Evolutionary conservation across 2,329 filamentous ascomycete genomes (phyloP), one percentile per base, ranked within the genome.

Genomic region (Harringtonia lauricola): DNA sequence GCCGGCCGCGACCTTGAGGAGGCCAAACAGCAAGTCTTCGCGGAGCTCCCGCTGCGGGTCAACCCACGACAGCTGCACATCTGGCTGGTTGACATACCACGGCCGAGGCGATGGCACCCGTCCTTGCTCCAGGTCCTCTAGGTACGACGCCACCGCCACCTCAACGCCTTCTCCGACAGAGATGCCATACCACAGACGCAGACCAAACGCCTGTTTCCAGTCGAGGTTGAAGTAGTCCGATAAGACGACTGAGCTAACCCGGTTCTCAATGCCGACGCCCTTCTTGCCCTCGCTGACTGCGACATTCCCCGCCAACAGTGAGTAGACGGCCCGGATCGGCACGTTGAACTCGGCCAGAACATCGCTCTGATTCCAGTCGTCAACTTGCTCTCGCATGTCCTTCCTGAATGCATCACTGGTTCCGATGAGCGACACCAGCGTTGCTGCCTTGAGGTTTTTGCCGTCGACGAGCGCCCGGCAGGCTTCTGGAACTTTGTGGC

Each of bases 161-260:
- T 81, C 76, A 36, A 95, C 71, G 30, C 79, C 73, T 36, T 88
- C 83, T 33, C 79, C 71, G 29, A 75, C 68, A 3, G 76, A 71
- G 34, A 80, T 84, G 36, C 81, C 81, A 59, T 95, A 98, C 85
- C 88, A 96, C 2, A 98, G 70, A 36, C 89, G 80, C 40, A 98
- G 71, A 12, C 86, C 90, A 60, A 98, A 95, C 1, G 89, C 82
- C 57, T 94, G 89, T 59, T 86, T 81, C 92, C 92, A 98, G 59
- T 94, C 85, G 30, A 98, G 70, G 5, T 79, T 79, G 58, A 95
- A 98, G 38, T 81, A 81, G 54, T 84, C 75, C 1, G 87, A 85
- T 51, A 98, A 85, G 43, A 80, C 73, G 57, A 98, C 95, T 0
- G 82, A 82, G 14, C 81, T 74, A 33, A 83, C 74, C 36, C 84